Conservation (phyloP, 768 basidiomycete genomes). For the Suillus americanus region DNA sequence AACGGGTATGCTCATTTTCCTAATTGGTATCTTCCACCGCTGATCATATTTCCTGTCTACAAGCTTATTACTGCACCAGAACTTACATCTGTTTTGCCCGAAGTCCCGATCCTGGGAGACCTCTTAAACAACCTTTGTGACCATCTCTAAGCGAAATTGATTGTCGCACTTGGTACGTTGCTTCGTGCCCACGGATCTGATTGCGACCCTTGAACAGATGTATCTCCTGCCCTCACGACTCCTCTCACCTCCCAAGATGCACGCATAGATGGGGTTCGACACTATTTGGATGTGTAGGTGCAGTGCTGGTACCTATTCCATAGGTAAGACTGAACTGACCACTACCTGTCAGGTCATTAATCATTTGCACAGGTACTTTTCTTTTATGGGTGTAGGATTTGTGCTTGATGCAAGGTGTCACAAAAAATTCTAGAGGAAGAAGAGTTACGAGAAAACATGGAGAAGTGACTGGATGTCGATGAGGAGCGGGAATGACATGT, state of each 20-base stretch:
- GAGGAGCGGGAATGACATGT: background rate
- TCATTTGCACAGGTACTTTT: conserved; percentile 17
- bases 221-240: conserved; percentile 83
- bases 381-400: conserved; percentile 20
- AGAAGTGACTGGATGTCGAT: background rate
- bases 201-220: conserved; percentile 82
- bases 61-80: conserved; percentile 89
- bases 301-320: conserved; percentile 51
- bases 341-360: background rate
- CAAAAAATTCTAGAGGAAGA: conserved; percentile 8
- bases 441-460: background rate
- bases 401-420: conserved; percentile 18
- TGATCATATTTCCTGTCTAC: conserved; percentile 12
- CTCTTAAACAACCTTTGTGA: too few relatives aligned
- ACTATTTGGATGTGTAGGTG: conserved; percentile 47
- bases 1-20: conserved; percentile 57
- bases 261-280: conserved; percentile 56
- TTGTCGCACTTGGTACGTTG: too few relatives aligned
- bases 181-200: too few relatives aligned
- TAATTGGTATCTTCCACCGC: background rate
- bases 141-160: too few relatives aligned
- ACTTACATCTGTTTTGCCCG: conserved; percentile 80
- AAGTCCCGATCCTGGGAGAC: conserved; percentile 81
- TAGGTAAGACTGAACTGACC: conserved; percentile 35
- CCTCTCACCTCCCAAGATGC: conserved; percentile 55